Evolutionary conservation across 129 eudicot species (phyloP).

Genomic region (Pulicaria dysenterica): DNA sequence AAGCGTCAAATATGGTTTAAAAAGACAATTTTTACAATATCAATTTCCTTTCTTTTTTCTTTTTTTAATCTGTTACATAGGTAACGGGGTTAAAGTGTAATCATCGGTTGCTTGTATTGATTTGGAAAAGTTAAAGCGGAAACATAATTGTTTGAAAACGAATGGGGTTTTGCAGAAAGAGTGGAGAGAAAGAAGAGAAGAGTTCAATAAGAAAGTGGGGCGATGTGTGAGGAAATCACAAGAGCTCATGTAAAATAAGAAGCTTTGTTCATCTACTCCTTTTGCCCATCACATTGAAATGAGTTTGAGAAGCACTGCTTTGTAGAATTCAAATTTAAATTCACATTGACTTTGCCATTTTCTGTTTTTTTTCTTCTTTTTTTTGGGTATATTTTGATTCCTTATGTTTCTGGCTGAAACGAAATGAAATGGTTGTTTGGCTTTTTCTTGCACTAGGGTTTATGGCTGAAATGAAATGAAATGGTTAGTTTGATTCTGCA

Average conservation of each 20-base stretch:
- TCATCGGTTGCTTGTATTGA: too few species aligned
- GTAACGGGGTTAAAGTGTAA: too few species aligned
- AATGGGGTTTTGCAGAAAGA: conserved; percentile 38
- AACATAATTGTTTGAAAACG: background rate
- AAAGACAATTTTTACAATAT: too few species aligned
- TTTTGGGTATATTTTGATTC: background rate
- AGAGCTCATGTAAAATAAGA: conserved; percentile 32
- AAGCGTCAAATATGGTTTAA: too few species aligned
- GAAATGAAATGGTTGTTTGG: background rate
- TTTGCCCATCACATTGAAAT: background rate
- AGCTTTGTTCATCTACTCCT: background rate
- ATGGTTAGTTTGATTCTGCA: too few species aligned
- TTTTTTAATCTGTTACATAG: too few species aligned
- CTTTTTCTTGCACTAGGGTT: too few species aligned
- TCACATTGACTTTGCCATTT: conserved; percentile 6
- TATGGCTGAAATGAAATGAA: too few species aligned
- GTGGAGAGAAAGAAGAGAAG: conserved; percentile 69
- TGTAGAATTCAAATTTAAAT: conserved; percentile 22
- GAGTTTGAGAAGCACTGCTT: conserved; percentile 13
- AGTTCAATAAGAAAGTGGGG: conserved; percentile 58
- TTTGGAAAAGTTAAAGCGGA: background rate
- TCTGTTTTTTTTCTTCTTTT: too few species aligned
- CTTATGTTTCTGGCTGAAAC: background rate
- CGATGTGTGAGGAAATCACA: conserved; percentile 65
- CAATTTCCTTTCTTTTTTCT: too few species aligned